Conservation (phyloP, 352 stramenopile genomes). For the Globisporangium polare region DNA sequence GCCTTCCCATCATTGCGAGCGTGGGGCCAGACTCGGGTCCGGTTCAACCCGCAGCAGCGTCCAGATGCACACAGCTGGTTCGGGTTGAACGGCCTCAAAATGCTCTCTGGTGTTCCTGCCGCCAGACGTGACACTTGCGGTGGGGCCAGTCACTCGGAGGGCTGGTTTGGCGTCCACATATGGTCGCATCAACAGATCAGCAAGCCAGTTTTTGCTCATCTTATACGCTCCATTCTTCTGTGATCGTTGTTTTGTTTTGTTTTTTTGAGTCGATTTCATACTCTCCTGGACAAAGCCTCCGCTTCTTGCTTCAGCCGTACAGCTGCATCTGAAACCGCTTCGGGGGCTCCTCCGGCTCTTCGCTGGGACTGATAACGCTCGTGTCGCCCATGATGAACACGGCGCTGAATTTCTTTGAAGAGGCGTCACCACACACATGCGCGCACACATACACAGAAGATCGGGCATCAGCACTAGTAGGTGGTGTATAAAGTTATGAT, state of each 20-base stretch:
- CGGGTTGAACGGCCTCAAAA: no score
- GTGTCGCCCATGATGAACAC: constrained; percentile 13
- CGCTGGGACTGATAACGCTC: constrained; percentile 2
- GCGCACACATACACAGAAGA: no score
- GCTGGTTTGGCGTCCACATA: no score
- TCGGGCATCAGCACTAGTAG: neutral
- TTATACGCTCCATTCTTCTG: neutral
- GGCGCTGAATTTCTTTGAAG: neutral
- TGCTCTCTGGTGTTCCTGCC: neutral
- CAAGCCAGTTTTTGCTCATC: neutral
- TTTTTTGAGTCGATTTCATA: no score
- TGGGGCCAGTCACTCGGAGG: neutral
- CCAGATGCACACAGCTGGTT: neutral
- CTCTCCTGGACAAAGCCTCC: neutral
- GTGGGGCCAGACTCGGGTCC: neutral
- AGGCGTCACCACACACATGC: neutral
- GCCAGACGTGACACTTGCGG: no score
- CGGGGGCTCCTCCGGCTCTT: neutral
- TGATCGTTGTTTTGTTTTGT: neutral
- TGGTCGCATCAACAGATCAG: neutral
- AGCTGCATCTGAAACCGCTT: constrained; percentile 7
- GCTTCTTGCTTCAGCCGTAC: constrained; percentile 1
- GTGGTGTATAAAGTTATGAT: constrained; percentile 6
- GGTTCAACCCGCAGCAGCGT: neutral
- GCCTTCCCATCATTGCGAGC: no score